A percentile compares a stretch with the other conserved stretches of the same genome.
phyloP scores from a whole-genome alignment of 2,329 filamentous ascomycete species.

The Penicillium sp. region DNA sequence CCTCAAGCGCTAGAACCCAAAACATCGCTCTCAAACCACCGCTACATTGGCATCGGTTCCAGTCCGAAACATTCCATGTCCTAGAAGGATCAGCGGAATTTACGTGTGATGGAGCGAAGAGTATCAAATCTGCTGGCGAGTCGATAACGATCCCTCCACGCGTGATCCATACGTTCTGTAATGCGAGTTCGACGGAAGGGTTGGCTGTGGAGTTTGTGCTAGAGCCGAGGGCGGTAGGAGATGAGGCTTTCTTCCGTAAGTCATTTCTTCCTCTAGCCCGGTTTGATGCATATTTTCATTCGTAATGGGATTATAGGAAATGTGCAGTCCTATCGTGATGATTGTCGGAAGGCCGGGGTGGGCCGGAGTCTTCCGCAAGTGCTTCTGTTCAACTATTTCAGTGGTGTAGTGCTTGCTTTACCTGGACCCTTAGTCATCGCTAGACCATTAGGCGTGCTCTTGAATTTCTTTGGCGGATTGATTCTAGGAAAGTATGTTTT shows the following conservation, averaged over 20 bases:
- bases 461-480: conserved; percentile 10
- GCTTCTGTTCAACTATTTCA: conserved; percentile 8
- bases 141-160: conserved; percentile 3
- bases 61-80: conserved; percentile 11
- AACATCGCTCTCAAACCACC: conserved; percentile 9
- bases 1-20: conserved; percentile 1
- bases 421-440: conserved; percentile 5
- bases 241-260: conserved; percentile 13
- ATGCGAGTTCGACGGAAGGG: conserved; percentile 4
- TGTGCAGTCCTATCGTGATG: conserved; percentile 14
- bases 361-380: conserved; percentile 8
- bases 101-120: neutral
- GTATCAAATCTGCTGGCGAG: conserved; percentile 2
- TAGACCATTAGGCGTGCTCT: neutral
- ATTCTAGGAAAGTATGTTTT: conserved; percentile 11
- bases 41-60: conserved; percentile 12
- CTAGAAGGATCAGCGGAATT: conserved; percentile 9
- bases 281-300: too few species aligned
- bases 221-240: conserved; percentile 3
- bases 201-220: conserved; percentile 9
- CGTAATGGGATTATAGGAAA: conserved; percentile 4
- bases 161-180: conserved; percentile 11
- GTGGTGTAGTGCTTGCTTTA: conserved; percentile 10
- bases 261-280: neutral
- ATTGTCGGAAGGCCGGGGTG: conserved; percentile 8